Percentiles rank a stretch among this genome's conserved stretches.
phyloP scores from a whole-genome alignment of 805 yeast species.

The Candida awuae region DNA sequence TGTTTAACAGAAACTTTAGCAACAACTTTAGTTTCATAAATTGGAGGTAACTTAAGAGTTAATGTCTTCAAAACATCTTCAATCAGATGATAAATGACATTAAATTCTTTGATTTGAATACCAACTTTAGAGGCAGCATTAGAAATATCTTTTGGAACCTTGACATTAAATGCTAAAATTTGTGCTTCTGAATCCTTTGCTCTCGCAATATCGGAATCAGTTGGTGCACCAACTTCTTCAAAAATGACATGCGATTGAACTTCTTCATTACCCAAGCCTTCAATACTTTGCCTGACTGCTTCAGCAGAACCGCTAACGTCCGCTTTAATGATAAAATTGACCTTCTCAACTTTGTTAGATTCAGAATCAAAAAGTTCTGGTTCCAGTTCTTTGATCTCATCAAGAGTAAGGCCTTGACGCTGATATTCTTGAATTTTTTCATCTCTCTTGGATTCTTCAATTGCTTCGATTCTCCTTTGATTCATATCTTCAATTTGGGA shows the following conservation, averaged over 20 bases:
- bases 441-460: constrained; percentile 43
- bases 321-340: constrained; percentile 70
- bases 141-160: constrained; percentile 54
- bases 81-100: constrained; percentile 79
- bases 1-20: constrained; percentile 66
- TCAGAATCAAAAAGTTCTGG: constrained; percentile 28
- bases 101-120: constrained; percentile 55
- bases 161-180: constrained; percentile 72
- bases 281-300: constrained; percentile 78
- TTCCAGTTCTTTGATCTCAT: constrained; percentile 33
- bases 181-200: constrained; percentile 66
- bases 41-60: constrained; percentile 53
- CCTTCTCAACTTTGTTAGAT: constrained; percentile 26
- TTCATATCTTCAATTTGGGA: constrained; percentile 65
- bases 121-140: constrained; percentile 49
- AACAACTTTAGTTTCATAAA: constrained; percentile 52
- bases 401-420: constrained; percentile 50
- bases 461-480: constrained; percentile 49
- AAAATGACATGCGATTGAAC: constrained; percentile 62
- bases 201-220: constrained; percentile 56
- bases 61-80: constrained; percentile 71
- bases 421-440: constrained; percentile 50
- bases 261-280: constrained; percentile 80
- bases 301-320: constrained; percentile 95
- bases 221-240: constrained; percentile 71